Base-by-base conservation (phyloP, 345 rosid genomes). In the Gossypium sturtianum region DNA sequence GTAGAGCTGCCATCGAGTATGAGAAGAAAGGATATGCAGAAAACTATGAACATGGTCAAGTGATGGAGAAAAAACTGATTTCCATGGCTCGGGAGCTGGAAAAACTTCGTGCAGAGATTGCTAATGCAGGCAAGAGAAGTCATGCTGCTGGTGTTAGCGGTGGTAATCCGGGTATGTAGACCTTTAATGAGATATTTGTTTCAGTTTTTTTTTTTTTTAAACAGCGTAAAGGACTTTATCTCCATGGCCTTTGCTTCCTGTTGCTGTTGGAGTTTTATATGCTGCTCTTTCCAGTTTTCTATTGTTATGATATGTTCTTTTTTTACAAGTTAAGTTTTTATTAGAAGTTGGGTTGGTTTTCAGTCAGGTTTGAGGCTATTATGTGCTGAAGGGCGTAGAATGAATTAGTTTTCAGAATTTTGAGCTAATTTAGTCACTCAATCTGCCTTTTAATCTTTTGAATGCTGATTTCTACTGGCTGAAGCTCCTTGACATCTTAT, bases 11-110 rank as follows among this genome's bases (percentile, higher is more conserved):
- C 59, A 88, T 91, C 67, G 98, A 93, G 79, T 84, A 85, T 82
- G 99, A 95, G 86, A 95, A 95, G 93, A 95, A 95, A 87, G 94
- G 96, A 72, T 93, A 89, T 74, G 98, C 99, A 0, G 98, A 95
- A 51, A 95, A 93, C 75, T 95, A 91, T 70, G 99, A 95, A 77
- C 98, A 91, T 74, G 98, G 97, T 29, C 89, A 89, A 80, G 84
- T 80, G 63, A 95, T 95, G 98, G 97, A 91, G 89, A 91, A 89
- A 59, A 95, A 95, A 60, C 78, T 95, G 89, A 80, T 95, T 72
- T 85, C 93, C 70, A 95, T 95, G 97, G 96, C 98, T 74, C 84
- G 98, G 41, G 99, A 95, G 77, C 44, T 95, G 84, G 98, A 95
- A 85, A 95, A 95, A 81, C 99, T 95, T 76, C 87, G 91, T 51